Evolutionary conservation across 2,329 filamentous ascomycete species (phyloP), one percentile per base, ranked within the genome.

Genomic region (Fusarium xyrophilum): DNA sequence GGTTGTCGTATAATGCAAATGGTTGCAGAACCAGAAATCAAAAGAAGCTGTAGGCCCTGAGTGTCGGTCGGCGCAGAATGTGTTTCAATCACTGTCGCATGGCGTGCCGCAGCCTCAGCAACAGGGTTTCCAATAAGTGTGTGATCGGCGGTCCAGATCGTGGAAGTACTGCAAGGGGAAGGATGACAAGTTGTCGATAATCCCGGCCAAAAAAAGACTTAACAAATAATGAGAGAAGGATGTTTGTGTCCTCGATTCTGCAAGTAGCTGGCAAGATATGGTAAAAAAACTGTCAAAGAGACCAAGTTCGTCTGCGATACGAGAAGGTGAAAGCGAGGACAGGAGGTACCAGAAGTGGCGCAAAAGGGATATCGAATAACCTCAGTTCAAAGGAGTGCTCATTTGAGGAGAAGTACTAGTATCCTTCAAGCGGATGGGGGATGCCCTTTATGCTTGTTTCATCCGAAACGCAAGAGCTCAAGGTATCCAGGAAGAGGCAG

Each of bases 71-170:
- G 62, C 62, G 68, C 67, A 68, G 55, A 61, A 67, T 56, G 55
- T 52, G 60, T 61, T 50, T 65, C 63, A 52, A 61, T 68, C 67
- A 67, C 65, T 65, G 73, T 73, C 68, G 73, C 73, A 74, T 74
- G 67, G 66, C 72, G 74, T 69, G 68, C 69, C 62, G 58, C 63
- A 68, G 55, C 61, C 62, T 57, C 53, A 61, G 68, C 55, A 61
- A 71, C 60, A 48, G 44, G 43, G 60, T 67, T 72, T 71, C 68
- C 60, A 59, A 59, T 51, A 60, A 52, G 62, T 42, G 60, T 56
- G 51, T 63, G 69, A 74, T 74, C 69, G 67, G 60, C 68, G 61
- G 57, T 56, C 61, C 56, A 60, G 63, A 60, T 68, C 56, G 64
- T 44, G 54, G 60, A 57, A 62, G 44, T 69, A 63, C 47, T 64